Conservation (phyloP, 2,329 filamentous ascomycete species). For the Arthrobotrys pseudoclavata region DNA sequence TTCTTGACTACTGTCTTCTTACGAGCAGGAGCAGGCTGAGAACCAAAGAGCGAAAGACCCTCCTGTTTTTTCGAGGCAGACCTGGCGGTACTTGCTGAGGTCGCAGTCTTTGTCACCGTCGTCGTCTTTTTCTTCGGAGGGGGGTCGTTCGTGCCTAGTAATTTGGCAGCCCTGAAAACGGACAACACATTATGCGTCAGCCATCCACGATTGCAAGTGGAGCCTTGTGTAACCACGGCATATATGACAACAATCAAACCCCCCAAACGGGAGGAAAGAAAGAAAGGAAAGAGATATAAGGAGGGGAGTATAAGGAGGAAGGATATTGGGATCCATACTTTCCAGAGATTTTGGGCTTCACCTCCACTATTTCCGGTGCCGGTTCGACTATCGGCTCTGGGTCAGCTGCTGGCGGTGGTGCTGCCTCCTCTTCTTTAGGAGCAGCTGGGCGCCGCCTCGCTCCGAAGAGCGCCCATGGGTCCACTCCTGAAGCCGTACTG, state of each 20-base stretch:
- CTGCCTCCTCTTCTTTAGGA: conserved; percentile 32
- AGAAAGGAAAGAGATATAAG: not conserved
- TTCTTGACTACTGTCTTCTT: conserved; percentile 57
- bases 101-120: conserved; percentile 16
- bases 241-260: conserved; percentile 1
- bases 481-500: conserved; percentile 58
- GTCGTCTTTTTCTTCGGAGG: conserved; percentile 35
- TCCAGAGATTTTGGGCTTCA: conserved; percentile 37
- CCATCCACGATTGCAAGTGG: not conserved
- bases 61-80: conserved; percentile 34
- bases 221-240: conserved; percentile 28
- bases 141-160: conserved; percentile 46
- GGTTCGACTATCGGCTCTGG: conserved; percentile 29
- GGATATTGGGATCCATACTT: conserved; percentile 36
- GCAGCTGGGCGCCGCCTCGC: conserved; percentile 51
- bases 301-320: not conserved
- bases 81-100: conserved; percentile 21
- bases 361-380: conserved; percentile 28
- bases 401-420: conserved; percentile 17
- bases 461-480: conserved; percentile 60
- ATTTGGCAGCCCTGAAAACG: conserved; percentile 48
- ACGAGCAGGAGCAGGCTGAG: conserved; percentile 24
- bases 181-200: conserved; percentile 34
- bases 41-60: conserved; percentile 43
- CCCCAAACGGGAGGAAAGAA: not conserved